A percentile compares a stretch with the other conserved stretches of the same genome.
Evolutionary conservation across 192 early-diverging fungal species (phyloP).

Genomic region (Rhizophagus sp.): DNA sequence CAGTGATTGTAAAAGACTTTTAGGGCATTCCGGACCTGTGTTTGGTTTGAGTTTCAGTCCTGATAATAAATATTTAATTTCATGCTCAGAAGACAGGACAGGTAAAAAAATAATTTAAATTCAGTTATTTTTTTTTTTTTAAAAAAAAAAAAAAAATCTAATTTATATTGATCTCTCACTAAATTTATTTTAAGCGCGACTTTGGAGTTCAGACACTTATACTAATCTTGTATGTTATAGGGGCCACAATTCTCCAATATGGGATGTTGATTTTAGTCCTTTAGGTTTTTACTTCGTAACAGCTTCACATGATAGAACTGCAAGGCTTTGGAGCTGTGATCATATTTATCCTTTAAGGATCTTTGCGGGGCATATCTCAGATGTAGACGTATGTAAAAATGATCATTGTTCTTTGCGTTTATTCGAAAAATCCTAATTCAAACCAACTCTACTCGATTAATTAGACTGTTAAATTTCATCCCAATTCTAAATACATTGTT

Average conservation of each 20-base stretch:
- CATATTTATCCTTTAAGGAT: conserved; percentile 94
- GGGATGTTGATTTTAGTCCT: conserved; percentile 92
- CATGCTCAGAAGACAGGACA: conserved; percentile 90
- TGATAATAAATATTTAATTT: conserved; percentile 84
- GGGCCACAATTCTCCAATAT: conserved; percentile 96
- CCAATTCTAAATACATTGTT: conserved; percentile 91
- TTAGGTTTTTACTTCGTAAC: conserved; percentile 97
- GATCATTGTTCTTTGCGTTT: conserved; percentile 69
- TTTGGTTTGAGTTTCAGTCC: conserved; percentile 85
- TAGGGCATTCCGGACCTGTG: conserved; percentile 92
- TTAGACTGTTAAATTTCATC: conserved; percentile 91
- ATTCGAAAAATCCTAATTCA: conserved; percentile 39
- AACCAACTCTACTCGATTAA: conserved; percentile 12
- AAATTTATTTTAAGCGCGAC: conserved; percentile 60
- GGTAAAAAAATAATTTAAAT: conserved; percentile 43
- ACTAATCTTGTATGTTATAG: conserved; percentile 94
- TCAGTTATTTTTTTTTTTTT: background rate
- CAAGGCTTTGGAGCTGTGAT: conserved; percentile 95
- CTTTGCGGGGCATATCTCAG: conserved; percentile 96
- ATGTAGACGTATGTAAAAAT: conserved; percentile 83
- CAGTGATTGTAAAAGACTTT: conserved; percentile 61
- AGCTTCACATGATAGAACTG: conserved; percentile 92
- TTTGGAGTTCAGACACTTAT: conserved; percentile 92
- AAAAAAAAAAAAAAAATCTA: background rate
- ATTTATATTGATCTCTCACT: background rate